A percentile compares a stretch with the other conserved stretches of the same genome.
These are phyloP conservation scores for Actinomortierella ambigua DNA, from an alignment of 371 early-diverging fungal genomes.

Conservation along the genomic window DNA sequence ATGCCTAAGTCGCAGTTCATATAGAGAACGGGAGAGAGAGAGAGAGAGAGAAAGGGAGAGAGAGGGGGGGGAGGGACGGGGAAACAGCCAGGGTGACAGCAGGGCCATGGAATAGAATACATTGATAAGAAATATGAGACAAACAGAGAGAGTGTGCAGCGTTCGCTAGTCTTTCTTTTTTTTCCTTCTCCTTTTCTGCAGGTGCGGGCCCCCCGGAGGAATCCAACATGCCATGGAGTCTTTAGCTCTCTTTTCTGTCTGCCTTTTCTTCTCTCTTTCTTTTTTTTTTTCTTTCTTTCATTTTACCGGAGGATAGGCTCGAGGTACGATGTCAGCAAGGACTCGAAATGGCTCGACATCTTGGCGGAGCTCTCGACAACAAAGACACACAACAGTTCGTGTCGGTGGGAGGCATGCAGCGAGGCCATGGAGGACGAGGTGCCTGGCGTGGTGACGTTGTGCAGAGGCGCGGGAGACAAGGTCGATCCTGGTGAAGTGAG, in stretches of 20 bases:
- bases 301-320: slow-evolving; percentile 66
- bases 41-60: too few relatives aligned
- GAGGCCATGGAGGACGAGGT: background rate
- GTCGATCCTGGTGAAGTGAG: slow-evolving; percentile 41
- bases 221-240: too few relatives aligned
- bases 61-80: too few relatives aligned
- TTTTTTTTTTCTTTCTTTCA: too few relatives aligned
- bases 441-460: slow-evolving; percentile 40
- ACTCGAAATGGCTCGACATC: slow-evolving; percentile 57
- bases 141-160: slow-evolving; percentile 6
- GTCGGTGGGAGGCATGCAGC: slow-evolving; percentile 36
- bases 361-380: slow-evolving; percentile 64
- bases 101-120: background rate
- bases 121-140: slow-evolving; percentile 3
- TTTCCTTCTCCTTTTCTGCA: too few relatives aligned
- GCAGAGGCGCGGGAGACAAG: slow-evolving; percentile 43
- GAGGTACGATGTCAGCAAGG: slow-evolving; percentile 57
- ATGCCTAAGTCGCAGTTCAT: slow-evolving; percentile 47
- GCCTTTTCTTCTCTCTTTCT: too few relatives aligned
- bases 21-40: too few relatives aligned
- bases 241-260: too few relatives aligned
- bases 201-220: too few relatives aligned
- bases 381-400: slow-evolving; percentile 64
- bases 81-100: too few relatives aligned
- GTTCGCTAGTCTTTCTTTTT: too few relatives aligned